Evolutionary conservation across 345 rosid genomes (phyloP), one percentile per base, ranked within the genome.

Genomic region (Syzygium oleosum): DNA sequence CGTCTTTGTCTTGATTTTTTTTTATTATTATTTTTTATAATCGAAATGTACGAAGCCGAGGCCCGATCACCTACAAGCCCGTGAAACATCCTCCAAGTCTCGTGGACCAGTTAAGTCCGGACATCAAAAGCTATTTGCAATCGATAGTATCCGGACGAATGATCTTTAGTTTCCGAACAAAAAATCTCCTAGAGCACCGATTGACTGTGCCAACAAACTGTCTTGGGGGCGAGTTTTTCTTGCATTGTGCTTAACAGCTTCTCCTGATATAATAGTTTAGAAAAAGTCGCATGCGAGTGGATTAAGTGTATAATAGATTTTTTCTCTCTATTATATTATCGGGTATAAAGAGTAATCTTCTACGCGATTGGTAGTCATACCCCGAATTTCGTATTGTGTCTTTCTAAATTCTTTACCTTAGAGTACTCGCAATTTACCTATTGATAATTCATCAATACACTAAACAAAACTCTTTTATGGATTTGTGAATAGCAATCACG

Each of bases 301-400:
- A 52, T 52, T 52, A 16, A 52, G 17, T 52, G 54, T 14, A 1
- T 52, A 16, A 52, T 52, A 15, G 19, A 14, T 14, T 15, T 52
- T 52, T 52, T 15, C 17, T 4, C 54, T 52, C 16, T 52, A 14
- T 6, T 6, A 6, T 19, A 54, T 54, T 6, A 54, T 54, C 23
- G 3, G 9, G 58, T 54, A 8, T 5, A 19, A 19, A 54, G 9
- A 54, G 21, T 6, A 54, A 19, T 19, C 9, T 19, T 19, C 8
- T 54, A 19, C 23, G 3, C 9, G 22, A 17, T 54, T 2, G 58
- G 23, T 17, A 2, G 58, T 1, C 6, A 65, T 7, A 31, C 16
- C 41, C 5, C 5, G 17, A 65, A 21, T 15, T 29, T 65, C 2
- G 11, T 31, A 31, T 65, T 0, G 3, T 0, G 1, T 19, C 1